A percentile compares a stretch with the other conserved stretches of the same genome.
Evolutionary conservation across 768 basidiomycete species (phyloP).

Genomic region (Serendipita sp.): DNA sequence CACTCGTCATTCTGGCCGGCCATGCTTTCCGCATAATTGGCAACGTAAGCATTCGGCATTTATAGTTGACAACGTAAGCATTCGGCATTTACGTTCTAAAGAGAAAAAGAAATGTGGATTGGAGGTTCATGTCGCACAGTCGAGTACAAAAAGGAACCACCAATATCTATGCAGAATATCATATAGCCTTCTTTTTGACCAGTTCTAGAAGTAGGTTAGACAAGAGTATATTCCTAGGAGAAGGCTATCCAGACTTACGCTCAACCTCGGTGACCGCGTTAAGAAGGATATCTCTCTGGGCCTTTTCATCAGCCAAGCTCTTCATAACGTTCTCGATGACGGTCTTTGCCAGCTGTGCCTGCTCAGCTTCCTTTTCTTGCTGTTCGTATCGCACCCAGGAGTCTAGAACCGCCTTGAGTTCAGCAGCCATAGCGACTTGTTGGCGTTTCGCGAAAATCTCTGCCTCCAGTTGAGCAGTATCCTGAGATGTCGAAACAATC

Average conservation of each 20-base stretch:
- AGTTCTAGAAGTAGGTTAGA: conserved; percentile 37
- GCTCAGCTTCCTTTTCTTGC: conserved; percentile 90
- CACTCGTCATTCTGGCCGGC: background rate
- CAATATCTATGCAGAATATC: background rate
- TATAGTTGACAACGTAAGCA: background rate
- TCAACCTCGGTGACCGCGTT: conserved; percentile 80
- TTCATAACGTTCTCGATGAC: conserved; percentile 82
- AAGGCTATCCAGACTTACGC: conserved; percentile 41
- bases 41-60: background rate
- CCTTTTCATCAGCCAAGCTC: conserved; percentile 71
- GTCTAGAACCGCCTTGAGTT: conserved; percentile 89
- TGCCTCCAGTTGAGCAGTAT: conserved; percentile 81
- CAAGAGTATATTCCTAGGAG: background rate
- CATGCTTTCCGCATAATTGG: background rate
- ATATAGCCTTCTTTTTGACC: conserved; percentile 86
- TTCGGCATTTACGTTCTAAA: background rate
- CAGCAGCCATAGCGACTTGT: conserved; percentile 67
- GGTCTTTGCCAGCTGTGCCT: conserved; percentile 72
- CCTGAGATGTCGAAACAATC: conserved; percentile 28
- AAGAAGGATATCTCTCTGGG: conserved; percentile 66
- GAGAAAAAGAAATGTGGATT: background rate
- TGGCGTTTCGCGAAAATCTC: conserved; percentile 84
- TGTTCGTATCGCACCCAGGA: conserved; percentile 98
- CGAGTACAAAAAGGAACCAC: background rate
- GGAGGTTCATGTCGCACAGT: background rate